Conservation (phyloP, 768 basidiomycete species). For the Mycena maculata region DNA sequence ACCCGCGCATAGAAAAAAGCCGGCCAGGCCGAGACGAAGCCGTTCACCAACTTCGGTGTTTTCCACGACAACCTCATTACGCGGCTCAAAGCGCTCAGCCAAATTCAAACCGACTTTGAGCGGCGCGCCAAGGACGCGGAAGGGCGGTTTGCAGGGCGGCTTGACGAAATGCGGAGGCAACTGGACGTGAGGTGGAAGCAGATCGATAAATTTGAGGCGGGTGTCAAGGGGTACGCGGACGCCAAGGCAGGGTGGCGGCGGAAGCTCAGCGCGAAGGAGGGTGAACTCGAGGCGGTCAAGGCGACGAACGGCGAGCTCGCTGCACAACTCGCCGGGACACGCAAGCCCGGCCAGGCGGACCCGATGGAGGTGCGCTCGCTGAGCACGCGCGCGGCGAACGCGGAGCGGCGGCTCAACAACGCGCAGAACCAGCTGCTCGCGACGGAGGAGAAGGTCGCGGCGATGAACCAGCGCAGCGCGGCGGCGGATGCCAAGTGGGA, state of each 20-base stretch:
- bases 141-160: constrained; percentile 73
- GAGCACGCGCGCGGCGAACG: constrained; percentile 79
- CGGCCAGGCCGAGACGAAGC: constrained; percentile 85
- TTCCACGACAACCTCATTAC: constrained; percentile 96
- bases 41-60: constrained; percentile 91
- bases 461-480: constrained; percentile 76
- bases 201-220: constrained; percentile 91
- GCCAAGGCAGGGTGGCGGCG: constrained; percentile 86
- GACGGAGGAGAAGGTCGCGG: constrained; percentile 86
- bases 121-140: constrained; percentile 86
- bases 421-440: constrained; percentile 86
- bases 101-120: constrained; percentile 90
- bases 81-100: constrained; percentile 84
- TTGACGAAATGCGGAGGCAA: constrained; percentile 85
- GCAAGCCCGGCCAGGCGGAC: constrained; percentile 69
- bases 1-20: constrained; percentile 71
- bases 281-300: constrained; percentile 90
- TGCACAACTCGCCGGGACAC: constrained; percentile 71
- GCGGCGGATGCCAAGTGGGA: constrained; percentile 92
- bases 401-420: constrained; percentile 89
- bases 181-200: constrained; percentile 91
- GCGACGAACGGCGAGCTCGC: constrained; percentile 82
- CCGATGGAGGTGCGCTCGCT: constrained; percentile 79
- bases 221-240: constrained; percentile 84
- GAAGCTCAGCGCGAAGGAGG: constrained; percentile 84